These are phyloP conservation scores for Fusarium dimerum DNA, from an alignment of 2,329 filamentous ascomycete genomes.

Conservation along the genomic window DNA sequence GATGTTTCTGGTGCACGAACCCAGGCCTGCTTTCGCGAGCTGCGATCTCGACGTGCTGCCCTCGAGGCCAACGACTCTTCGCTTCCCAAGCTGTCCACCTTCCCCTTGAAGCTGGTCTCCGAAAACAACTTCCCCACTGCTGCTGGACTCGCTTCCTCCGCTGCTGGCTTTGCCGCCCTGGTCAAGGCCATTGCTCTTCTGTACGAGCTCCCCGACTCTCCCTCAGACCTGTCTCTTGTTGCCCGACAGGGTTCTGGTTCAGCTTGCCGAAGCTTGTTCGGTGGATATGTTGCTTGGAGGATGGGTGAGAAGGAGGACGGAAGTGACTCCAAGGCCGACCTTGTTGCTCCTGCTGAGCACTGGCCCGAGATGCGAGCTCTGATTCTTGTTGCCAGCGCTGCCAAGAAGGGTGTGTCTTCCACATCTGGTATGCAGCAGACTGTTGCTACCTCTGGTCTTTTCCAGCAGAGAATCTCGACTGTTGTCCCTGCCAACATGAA, in stretches of 20 bases:
- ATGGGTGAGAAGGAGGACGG: slow-evolving; percentile 76
- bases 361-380: slow-evolving; percentile 96
- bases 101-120: slow-evolving; percentile 83
- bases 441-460: slow-evolving; percentile 86
- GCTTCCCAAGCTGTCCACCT: slow-evolving; percentile 77
- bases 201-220: slow-evolving; percentile 79
- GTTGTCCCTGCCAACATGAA: slow-evolving; percentile 84
- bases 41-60: slow-evolving; percentile 73
- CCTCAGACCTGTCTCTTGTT: slow-evolving; percentile 82
- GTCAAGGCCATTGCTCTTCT: slow-evolving; percentile 89
- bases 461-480: slow-evolving; percentile 70
- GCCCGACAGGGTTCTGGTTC: slow-evolving; percentile 93
- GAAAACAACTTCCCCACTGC: slow-evolving; percentile 99
- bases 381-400: slow-evolving; percentile 86
- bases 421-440: slow-evolving; percentile 98
- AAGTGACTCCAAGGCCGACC: slow-evolving; percentile 81
- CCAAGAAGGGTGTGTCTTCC: slow-evolving; percentile 93
- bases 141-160: slow-evolving; percentile 78
- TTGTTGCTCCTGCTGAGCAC: slow-evolving; percentile 84
- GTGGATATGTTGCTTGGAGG: slow-evolving; percentile 95
- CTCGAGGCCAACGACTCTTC: slow-evolving; percentile 72
- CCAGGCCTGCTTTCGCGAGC: slow-evolving; percentile 89
- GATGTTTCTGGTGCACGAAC: slow-evolving; percentile 86
- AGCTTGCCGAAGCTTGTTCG: slow-evolving; percentile 89
- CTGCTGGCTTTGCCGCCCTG: slow-evolving; percentile 68